Percentiles rank a stretch among this genome's conserved stretches.
These are phyloP conservation scores for Apiospora phragmitis DNA, from an alignment of 2,329 filamentous ascomycete genomes.

Conservation along the genomic window DNA sequence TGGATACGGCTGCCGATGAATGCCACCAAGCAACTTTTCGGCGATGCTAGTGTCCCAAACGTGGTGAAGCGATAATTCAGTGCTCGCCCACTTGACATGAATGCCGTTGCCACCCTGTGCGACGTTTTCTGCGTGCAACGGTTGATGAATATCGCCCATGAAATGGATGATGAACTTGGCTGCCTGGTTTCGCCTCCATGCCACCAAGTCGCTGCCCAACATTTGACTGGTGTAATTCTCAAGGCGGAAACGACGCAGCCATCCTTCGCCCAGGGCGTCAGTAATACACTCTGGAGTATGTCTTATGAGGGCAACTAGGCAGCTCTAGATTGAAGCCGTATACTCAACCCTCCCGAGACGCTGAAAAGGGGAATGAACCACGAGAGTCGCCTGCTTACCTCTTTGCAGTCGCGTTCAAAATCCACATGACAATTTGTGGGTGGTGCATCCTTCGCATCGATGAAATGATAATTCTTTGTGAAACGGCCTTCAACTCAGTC, in stretches of 20 bases:
- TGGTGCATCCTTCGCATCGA: slow-evolving; percentile 66
- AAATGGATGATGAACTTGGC: slow-evolving; percentile 70
- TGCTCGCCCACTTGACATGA: slow-evolving; percentile 59
- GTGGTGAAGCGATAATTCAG: slow-evolving; percentile 65
- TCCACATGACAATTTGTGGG: slow-evolving; percentile 60
- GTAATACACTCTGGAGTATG: too few species aligned
- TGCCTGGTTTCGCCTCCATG: slow-evolving; percentile 54
- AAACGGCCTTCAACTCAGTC: slow-evolving; percentile 43
- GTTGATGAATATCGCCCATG: slow-evolving; percentile 69
- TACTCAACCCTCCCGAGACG: too few species aligned
- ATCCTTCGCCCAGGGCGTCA: slow-evolving; percentile 22
- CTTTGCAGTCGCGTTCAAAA: slow-evolving; percentile 63
- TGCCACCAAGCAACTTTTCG: slow-evolving; percentile 62
- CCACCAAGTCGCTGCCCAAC: slow-evolving; percentile 45
- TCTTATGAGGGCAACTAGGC: too few species aligned
- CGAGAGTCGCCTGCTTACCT: too few species aligned
- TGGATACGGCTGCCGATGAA: slow-evolving; percentile 47
- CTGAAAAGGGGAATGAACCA: too few species aligned
- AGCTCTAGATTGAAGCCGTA: neutral
- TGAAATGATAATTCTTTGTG: slow-evolving; percentile 66
- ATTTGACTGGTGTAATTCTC: slow-evolving; percentile 61
- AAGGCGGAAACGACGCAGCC: slow-evolving; percentile 65
- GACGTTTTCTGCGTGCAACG: slow-evolving; percentile 62
- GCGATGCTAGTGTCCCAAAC: slow-evolving; percentile 74
- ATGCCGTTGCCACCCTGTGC: slow-evolving; percentile 67